A percentile compares a stretch with the other conserved stretches of the same genome.
These are phyloP conservation scores for Excoecaria agallocha DNA, from an alignment of 345 rosid genomes.

Conservation along the genomic window DNA sequence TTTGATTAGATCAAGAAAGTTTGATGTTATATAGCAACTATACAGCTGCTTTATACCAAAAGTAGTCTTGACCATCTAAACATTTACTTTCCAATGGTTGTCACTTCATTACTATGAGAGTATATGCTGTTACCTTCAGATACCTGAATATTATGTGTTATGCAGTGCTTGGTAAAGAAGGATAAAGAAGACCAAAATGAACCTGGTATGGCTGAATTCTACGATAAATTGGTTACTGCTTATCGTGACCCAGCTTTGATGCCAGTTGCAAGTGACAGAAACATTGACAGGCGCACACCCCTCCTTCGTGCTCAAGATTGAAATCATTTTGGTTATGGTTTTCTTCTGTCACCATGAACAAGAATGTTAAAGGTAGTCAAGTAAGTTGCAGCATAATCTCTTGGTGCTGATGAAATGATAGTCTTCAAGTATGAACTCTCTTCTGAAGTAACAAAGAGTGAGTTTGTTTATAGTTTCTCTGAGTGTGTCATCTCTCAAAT, in stretches of 20 bases:
- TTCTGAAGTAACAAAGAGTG: neutral
- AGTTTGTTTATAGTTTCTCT: no score
- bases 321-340: slow-evolving; percentile 1
- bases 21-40: neutral
- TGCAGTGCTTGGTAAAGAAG: slow-evolving; percentile 78
- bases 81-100: neutral
- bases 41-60: neutral
- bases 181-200: slow-evolving; percentile 65
- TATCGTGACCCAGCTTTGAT: slow-evolving; percentile 71
- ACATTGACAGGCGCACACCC: slow-evolving; percentile 40
- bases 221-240: slow-evolving; percentile 50
- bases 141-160: slow-evolving; percentile 21
- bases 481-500: no score
- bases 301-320: slow-evolving; percentile 46
- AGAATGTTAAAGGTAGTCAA: neutral
- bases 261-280: slow-evolving; percentile 40
- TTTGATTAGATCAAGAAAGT: neutral
- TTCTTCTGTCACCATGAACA: neutral
- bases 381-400: neutral
- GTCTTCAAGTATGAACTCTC: no score
- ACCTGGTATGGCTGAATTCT: slow-evolving; percentile 55
- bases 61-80: neutral
- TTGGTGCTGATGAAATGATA: neutral
- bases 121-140: neutral
- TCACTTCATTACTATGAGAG: neutral